phyloP scores from a whole-genome alignment of 352 stramenopile genomes.

The Thalassiosira hispida region DNA sequence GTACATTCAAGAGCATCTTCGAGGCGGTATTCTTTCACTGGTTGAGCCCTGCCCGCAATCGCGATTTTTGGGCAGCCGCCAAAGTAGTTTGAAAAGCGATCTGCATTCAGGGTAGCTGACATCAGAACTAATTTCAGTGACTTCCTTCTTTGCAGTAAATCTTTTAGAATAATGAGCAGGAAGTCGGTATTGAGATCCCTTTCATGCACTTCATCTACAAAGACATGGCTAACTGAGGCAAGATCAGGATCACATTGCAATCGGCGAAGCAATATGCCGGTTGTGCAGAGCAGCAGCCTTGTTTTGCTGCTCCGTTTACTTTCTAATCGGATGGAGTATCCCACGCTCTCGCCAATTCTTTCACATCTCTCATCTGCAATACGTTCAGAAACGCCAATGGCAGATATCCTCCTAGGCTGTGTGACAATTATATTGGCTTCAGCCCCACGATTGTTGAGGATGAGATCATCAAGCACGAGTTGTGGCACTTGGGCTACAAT shows the following conservation, averaged over 20 bases:
- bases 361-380: constrained; percentile 66
- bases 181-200: constrained; percentile 90
- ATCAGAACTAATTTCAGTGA: constrained; percentile 95
- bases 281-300: constrained; percentile 94
- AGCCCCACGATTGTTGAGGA: constrained; percentile 49
- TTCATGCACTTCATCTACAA: constrained; percentile 95
- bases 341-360: constrained; percentile 88
- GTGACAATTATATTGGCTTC: constrained; percentile 68
- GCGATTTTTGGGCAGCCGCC: constrained; percentile 87
- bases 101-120: constrained; percentile 95
- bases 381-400: constrained; percentile 59
- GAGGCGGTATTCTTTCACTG: constrained; percentile 89
- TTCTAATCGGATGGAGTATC: constrained; percentile 95
- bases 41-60: constrained; percentile 90
- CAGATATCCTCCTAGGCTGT: constrained; percentile 60
- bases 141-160: constrained; percentile 86
- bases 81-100: constrained; percentile 95
- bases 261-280: constrained; percentile 88
- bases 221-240: constrained; percentile 90
- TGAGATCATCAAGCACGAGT: constrained; percentile 62
- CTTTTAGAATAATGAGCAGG: constrained; percentile 89
- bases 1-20: constrained; percentile 92
- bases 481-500: constrained; percentile 56
- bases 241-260: constrained; percentile 89
- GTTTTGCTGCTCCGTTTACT: constrained; percentile 88